These are phyloP conservation scores for Daldinia sp. DNA, from an alignment of 2,329 filamentous ascomycete species.

Conservation along the genomic window DNA sequence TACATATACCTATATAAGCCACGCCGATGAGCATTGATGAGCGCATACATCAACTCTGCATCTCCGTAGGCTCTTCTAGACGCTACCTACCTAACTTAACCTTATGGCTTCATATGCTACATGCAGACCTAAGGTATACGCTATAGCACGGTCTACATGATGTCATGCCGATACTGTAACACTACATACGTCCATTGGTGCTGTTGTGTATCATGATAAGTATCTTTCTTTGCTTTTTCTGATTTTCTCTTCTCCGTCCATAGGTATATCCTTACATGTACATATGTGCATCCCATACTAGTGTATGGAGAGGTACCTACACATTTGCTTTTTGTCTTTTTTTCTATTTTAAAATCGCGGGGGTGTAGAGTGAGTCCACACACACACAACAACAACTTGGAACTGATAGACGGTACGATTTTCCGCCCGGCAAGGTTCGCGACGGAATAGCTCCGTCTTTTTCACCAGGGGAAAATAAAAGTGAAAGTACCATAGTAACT, in stretches of 20 bases:
- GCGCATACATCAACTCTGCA: conserved; percentile 8
- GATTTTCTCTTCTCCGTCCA: not conserved
- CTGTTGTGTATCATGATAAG: not conserved
- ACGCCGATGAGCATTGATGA: conserved; percentile 5
- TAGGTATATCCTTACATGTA: conserved; percentile 2
- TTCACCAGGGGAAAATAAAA: not conserved
- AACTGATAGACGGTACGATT: not conserved
- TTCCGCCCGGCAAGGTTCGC: conserved; percentile 3
- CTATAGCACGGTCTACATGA: conserved; percentile 12
- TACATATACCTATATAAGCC: conserved; percentile 10
- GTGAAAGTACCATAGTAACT: not conserved
- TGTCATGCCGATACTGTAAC: conserved; percentile 29
- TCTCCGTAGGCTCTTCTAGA: conserved; percentile 13
- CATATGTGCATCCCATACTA: not conserved
- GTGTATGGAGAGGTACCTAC: not conserved
- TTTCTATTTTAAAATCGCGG: conserved; percentile 38
- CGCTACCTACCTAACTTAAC: no score
- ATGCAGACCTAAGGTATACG: not conserved
- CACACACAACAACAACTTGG: not conserved
- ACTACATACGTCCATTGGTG: conserved; percentile 12
- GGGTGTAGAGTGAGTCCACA: conserved; percentile 10
- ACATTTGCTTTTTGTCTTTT: conserved; percentile 2
- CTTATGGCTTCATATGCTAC: not conserved
- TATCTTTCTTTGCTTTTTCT: conserved; percentile 17
- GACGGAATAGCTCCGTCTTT: conserved; percentile 3